Base-by-base conservation (phyloP, 1,284 basidiomycete species). In the Apiotrichum gracile region DNA sequence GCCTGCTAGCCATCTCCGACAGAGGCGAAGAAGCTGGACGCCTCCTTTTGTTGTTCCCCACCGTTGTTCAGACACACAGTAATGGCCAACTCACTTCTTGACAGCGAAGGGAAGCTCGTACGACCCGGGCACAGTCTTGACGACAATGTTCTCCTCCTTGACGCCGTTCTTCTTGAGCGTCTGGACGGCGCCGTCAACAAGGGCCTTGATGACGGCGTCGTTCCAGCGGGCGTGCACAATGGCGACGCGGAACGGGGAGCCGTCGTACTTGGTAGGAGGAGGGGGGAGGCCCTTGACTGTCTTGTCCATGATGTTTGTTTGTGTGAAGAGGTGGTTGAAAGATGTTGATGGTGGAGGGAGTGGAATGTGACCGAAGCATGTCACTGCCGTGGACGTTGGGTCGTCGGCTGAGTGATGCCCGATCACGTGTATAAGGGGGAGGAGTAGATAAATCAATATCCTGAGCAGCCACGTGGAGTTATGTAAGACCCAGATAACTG, bases 201-300 rank as follows among this genome's bases (percentile, higher is more conserved):
- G 83, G 16, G 89, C 83, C 26, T 89, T 86, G 68, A 97, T 88
- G 69, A 94, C 83, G 24, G 79, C 72, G 65, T 84, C 84, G 79
- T 97, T 97, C 92, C 92, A 97, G 74, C 89, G 80, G 19, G 90
- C 88, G 71, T 94, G 92, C 5, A 97, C 87, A 68, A 97, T 92
- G 62, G 87, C 88, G 56, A 94, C 77, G 54, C 91, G 85, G 57
- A 92, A 79, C 39, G 79, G 61, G 4, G 88, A 86, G 47, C 91
- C 91, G 66, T 94, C 88, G 77, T 83, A 82, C 42, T 81, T 76
- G 38, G 78, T 78, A 50, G 82, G 72, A 42, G 85, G 80, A 33
- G 82, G 79, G 10, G 80, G 78, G 54, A 86, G 81, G 47, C 89
- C 88, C 78, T 94, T 94, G 81, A 93, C 69, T 2, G 74, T 76